Base-by-base conservation (phyloP, 1,284 basidiomycete genomes). In the Melampsora occidentalis region DNA sequence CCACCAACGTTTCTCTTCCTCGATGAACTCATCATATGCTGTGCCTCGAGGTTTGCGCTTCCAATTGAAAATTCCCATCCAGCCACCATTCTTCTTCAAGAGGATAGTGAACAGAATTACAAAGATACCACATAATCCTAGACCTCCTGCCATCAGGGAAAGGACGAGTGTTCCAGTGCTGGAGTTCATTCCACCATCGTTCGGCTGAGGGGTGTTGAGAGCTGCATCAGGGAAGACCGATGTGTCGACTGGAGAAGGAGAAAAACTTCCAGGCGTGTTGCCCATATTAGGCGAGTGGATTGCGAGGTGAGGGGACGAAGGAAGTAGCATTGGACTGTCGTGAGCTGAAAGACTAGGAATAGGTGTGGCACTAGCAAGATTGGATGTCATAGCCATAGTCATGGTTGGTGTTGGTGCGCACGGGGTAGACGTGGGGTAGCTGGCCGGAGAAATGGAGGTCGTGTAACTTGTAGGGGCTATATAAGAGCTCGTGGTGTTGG, bases 11-110 rank as follows among this genome's bases (percentile, higher is more conserved):
- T 49, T 76, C 49, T 69, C 66, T 57, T 76, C 67, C 42, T 76
- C 73, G 53, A 76, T 76, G 67, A 76, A 76, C 61, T 76, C 73
- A 59, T 76, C 73, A 64, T 69, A 76, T 4, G 73, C 73, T 48
- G 73, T 76, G 2, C 73, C 73, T 51, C 73, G 66, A 16, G 59
- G 53, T 48, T 69, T 76, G 22, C 67, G 53, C 35, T 63, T 69
- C 67, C 66, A 76, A 39, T 25, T 57, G n/a, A 57, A 35, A 25
- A 75, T 22, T 0, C 71, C 64, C 7, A 57, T 22, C 35, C 20
- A 69, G 33, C 73, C 66, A 6, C 59, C 57, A 25, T 63, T 68
- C 49, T 69, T 76, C 67, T 69, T 69, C 57, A 65, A 69, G 18
- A 61, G 35, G 28, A 62, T 18, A 33, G 48, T 57, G 16, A 53